Base-by-base conservation (phyloP, 768 basidiomycete genomes). In the Lanmaoa pseudosensibilis region DNA sequence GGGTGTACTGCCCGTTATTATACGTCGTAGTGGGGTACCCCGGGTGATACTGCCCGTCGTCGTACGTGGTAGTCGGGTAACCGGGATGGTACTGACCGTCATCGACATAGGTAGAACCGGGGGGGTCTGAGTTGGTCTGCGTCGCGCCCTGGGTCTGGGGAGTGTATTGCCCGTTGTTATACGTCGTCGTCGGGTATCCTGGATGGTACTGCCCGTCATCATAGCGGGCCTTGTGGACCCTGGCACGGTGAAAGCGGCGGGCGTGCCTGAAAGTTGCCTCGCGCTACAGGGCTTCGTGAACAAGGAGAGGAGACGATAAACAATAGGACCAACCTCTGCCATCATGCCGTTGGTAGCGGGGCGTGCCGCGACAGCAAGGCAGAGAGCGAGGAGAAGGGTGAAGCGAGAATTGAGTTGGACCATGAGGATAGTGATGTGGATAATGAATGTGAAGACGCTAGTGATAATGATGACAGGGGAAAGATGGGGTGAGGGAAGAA, bases 381-480 rank as follows among this genome's bases (percentile, higher is more conserved):
- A 70, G 25, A 70, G 50, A 32, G 69, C 59, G 47, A 70, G 69
- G 12, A 70, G 69, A 38, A 61, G n/a, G 21, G 64, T 15, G 69
- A 70, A 72, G 56, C 59, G 70, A 55, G 60, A 38, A 25, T 52
- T 57, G 57, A 72, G 62, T 49, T 64, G 70, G 54, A 70, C 64
- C 69, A 70, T 70, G 55, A 47, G 48, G 57, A 56, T 70, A 58
- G 62, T 65, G 19, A 68, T 70, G 70, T 63, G 33, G 25, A 46
- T 61, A 67, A 63, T 36, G 70, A 70, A 52, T 48, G 68, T 72
- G 68, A 47, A 27, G 46, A 18, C 45, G 44, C 46, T 43, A 46
- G 50, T 16, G 45, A 58, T 68, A 56, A 55, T 59, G 50, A 55
- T 61, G 60, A 41, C 19, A 44, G 49, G 49, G 46, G 21, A 27